Evolutionary conservation across 2,329 filamentous ascomycete genomes (phyloP), one percentile per base, ranked within the genome.

Genomic region (Cordyceps pruinosa): DNA sequence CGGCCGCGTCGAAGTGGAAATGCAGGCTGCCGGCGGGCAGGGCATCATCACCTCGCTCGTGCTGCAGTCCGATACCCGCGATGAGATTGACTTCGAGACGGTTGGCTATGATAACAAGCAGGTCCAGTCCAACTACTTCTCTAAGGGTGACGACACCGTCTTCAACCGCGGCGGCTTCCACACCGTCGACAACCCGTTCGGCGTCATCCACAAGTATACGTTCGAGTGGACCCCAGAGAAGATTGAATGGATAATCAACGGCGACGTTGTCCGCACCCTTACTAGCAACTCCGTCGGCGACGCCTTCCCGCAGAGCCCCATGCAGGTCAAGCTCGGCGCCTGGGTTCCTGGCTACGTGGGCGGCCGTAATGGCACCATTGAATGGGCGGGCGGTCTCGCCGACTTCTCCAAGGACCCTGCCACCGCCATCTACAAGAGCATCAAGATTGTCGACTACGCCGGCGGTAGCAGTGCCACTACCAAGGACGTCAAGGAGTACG

Each of bases 51-150:
- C 90, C 75, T 92, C 88, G 62, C 81, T 89, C 41, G 90, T 97
- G 41, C 77, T 99, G 63, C 88, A 96, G 76, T 97, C 90, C 1
- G 89, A 95, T 67, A 83, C 86, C 67, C 79, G 95, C 23, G 91
- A 96, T 70, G 91, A 96, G 78, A 94, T 97, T 60, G 93, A 97
- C 73, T 96, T 90, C 88, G 93, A 97, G 74, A 96, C 89, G 88
- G 80, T 97, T 59, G 94, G 93, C 58, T 86, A 84, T 55, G 83
- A 90, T 67, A 75, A 80, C 63, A 72, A 77, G 28, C 79, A 93
- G 69, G 90, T 92, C 30, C 93, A 97, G 75, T 87, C 84, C 69
- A 96, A 96, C 76, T 96, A 90, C 76, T 89, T 88, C 73, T 82
- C 84, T 75, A 88, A 89, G 77, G 88, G 87, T 59, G 75, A 89